Conservation (phyloP, 1,284 basidiomycete species). For the Cryptococcus floricola region DNA sequence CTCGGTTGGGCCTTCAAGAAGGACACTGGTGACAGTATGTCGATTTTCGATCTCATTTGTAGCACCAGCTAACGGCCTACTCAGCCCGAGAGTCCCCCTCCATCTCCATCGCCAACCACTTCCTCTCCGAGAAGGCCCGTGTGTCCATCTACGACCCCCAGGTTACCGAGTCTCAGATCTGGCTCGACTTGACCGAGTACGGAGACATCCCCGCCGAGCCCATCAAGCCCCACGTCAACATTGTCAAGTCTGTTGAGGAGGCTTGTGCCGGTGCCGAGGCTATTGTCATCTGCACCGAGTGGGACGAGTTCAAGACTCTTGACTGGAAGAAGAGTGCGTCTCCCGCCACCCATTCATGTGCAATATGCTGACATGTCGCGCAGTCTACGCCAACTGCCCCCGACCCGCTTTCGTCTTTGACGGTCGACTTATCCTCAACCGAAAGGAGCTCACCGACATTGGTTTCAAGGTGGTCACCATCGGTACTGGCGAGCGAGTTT, state of each 20-base stretch:
- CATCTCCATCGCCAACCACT: constrained; percentile 90
- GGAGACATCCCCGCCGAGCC: constrained; percentile 42
- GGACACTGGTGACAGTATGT: constrained; percentile 79
- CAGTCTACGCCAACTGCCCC: constrained; percentile 81
- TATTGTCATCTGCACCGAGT: constrained; percentile 83
- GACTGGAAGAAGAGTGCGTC: constrained; percentile 65
- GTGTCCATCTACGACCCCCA: constrained; percentile 92
- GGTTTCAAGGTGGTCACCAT: constrained; percentile 77
- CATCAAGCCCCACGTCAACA: constrained; percentile 78
- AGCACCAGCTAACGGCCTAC: not conserved
- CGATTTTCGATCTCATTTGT: not conserved
- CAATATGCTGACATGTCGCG: constrained; percentile 6
- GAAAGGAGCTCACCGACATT: constrained; percentile 71
- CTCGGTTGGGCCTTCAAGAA: constrained; percentile 91
- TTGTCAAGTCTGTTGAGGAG: constrained; percentile 71
- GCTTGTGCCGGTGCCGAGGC: constrained; percentile 88
- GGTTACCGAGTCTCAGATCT: constrained; percentile 55
- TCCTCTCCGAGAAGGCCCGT: constrained; percentile 81
- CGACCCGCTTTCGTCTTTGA: constrained; percentile 97
- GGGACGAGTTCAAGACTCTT: constrained; percentile 91
- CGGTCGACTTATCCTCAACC: constrained; percentile 63
- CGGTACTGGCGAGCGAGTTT: constrained; percentile 47
- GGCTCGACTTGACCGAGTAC: constrained; percentile 55
- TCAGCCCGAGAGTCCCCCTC: constrained; percentile 86
- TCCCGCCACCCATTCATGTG: not conserved